Evolutionary conservation across 352 stramenopile species (phyloP).

Genomic region (Phytophthora colocasiae): DNA sequence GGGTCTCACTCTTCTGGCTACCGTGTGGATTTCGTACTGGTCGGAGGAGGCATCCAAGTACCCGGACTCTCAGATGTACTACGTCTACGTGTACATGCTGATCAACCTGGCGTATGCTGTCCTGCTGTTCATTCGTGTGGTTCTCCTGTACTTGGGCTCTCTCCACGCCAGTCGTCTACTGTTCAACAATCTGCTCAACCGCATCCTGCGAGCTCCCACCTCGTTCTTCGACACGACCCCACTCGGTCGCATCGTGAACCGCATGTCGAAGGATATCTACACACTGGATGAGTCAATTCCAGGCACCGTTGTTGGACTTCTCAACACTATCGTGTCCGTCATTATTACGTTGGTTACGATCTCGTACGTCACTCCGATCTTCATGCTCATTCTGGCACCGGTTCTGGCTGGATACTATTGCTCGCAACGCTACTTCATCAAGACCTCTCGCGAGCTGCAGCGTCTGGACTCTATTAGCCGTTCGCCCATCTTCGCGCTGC

Average conservation of each 20-base stretch:
- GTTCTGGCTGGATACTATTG: constrained; percentile 21
- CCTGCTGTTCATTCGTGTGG: constrained; percentile 61
- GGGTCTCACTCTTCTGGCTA: constrained; percentile 60
- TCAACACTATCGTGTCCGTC: constrained; percentile 28
- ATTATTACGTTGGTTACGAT: constrained; percentile 22
- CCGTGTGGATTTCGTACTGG: constrained; percentile 96
- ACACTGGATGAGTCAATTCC: constrained; percentile 62
- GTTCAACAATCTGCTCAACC: constrained; percentile 66
- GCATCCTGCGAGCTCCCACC: constrained; percentile 52
- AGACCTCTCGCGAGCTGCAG: constrained; percentile 89
- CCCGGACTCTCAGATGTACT: constrained; percentile 75
- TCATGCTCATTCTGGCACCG: constrained; percentile 56
- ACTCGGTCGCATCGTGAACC: constrained; percentile 71
- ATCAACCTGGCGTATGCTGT: constrained; percentile 72
- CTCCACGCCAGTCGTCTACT: constrained; percentile 69
- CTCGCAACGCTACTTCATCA: constrained; percentile 82
- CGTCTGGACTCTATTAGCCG: constrained; percentile 91
- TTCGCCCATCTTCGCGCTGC: constrained; percentile 92
- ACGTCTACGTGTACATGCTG: constrained; percentile 84
- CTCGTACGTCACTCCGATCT: constrained; percentile 34
- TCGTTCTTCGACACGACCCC: constrained; percentile 76
- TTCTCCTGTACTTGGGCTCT: constrained; percentile 70
- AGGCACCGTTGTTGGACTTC: constrained; percentile 21
- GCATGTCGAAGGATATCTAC: constrained; percentile 70
- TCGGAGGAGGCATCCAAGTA: constrained; percentile 72